These are phyloP conservation scores for Croton setiger DNA, from an alignment of 441 rosid genomes.

Conservation along the genomic window DNA sequence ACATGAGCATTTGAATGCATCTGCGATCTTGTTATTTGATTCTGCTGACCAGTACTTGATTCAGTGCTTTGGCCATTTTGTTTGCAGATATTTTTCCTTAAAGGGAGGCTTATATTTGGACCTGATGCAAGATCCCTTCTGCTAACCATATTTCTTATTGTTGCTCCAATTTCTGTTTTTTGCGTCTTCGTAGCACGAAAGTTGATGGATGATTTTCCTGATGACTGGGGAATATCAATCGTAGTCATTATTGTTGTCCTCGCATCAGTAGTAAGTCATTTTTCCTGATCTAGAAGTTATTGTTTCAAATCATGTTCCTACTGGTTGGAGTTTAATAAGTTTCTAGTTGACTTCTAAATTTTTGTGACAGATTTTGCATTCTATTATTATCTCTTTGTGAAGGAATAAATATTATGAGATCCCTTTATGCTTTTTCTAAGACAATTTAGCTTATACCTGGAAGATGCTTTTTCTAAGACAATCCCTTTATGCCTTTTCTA, in stretches of 20 bases:
- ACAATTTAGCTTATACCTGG: not conserved
- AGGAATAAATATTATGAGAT: not conserved
- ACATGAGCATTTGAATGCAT: not conserved
- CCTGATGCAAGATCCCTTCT: conserved; percentile 83
- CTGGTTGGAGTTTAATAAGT: conserved; percentile 8
- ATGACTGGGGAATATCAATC: conserved; percentile 59
- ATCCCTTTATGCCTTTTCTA: not conserved
- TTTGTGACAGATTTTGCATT: not conserved
- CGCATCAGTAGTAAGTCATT: conserved; percentile 58
- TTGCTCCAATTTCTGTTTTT: conserved; percentile 64
- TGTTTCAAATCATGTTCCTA: not conserved
- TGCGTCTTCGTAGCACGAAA: conserved; percentile 69
- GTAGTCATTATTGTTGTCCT: conserved; percentile 51
- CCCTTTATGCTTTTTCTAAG: not conserved
- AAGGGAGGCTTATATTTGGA: conserved; percentile 90
- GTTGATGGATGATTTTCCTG: conserved; percentile 62
- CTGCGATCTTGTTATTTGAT: not conserved
- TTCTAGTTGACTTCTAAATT: not conserved
- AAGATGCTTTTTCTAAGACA: not conserved
- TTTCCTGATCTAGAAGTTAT: conserved; percentile 9
- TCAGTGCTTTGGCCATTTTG: conserved; percentile 9
- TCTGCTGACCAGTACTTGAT: conserved; percentile 12
- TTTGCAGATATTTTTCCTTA: conserved; percentile 64
- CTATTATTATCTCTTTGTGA: not conserved
- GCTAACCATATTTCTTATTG: conserved; percentile 63